Percentiles rank a stretch among this genome's conserved stretches.
These are phyloP conservation scores for Aspergillus pseudoviridinutans DNA, from an alignment of 2,329 filamentous ascomycete genomes.

Conservation along the genomic window DNA sequence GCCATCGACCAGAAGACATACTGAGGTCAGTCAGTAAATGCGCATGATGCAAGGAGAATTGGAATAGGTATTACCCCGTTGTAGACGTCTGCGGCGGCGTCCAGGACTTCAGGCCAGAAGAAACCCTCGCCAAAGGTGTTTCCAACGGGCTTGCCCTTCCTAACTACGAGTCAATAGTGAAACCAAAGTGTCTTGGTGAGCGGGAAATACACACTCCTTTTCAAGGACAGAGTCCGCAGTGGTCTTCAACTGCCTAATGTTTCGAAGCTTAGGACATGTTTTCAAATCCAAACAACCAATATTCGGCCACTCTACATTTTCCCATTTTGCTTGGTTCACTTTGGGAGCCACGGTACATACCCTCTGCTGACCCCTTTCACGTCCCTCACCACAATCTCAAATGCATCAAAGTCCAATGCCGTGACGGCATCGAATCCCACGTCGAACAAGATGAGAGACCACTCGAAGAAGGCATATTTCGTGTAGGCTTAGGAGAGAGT, in stretches of 20 bases:
- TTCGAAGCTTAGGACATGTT: slow-evolving; percentile 32
- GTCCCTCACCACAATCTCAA: slow-evolving; percentile 86
- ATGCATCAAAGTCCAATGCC: slow-evolving; percentile 80
- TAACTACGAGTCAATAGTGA: slow-evolving; percentile 38
- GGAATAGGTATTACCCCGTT: slow-evolving; percentile 63
- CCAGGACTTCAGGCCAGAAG: slow-evolving; percentile 68
- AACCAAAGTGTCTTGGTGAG: slow-evolving; percentile 20
- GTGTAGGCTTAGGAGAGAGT: slow-evolving; percentile 71
- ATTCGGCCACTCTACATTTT: slow-evolving; percentile 49
- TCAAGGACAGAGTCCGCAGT: slow-evolving; percentile 53
- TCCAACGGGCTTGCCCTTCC: slow-evolving; percentile 70
- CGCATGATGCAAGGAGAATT: background rate
- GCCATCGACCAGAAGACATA: slow-evolving; percentile 95
- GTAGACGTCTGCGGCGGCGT: slow-evolving; percentile 84
- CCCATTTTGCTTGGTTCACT: slow-evolving; percentile 53
- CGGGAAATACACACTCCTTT: slow-evolving; percentile 63
- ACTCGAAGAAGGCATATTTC: slow-evolving; percentile 96
- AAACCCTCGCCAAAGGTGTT: slow-evolving; percentile 69
- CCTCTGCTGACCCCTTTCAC: slow-evolving; percentile 88
- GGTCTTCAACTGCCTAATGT: slow-evolving; percentile 48
- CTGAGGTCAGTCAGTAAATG: slow-evolving; percentile 42
- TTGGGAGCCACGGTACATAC: slow-evolving; percentile 97
- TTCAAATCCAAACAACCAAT: slow-evolving; percentile 36
- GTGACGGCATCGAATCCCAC: slow-evolving; percentile 96
- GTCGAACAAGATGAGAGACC: slow-evolving; percentile 90